Evolutionary conservation across 176 grass and related monocot genomes (phyloP).

Genomic region (Cymbopogon citratus): DNA sequence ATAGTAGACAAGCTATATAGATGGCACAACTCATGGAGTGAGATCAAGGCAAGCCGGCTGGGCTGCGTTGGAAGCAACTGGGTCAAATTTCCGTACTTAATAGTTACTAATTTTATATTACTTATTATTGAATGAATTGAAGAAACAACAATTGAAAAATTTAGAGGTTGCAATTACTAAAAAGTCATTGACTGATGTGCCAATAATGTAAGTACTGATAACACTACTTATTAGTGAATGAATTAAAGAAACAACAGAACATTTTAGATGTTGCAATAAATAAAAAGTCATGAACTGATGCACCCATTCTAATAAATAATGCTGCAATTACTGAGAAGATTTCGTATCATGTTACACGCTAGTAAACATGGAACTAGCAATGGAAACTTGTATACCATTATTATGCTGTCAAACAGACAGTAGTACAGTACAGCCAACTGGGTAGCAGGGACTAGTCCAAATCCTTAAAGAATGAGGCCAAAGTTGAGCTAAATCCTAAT

Average conservation of each 20-base stretch:
- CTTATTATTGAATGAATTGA: neutral
- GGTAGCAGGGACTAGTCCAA: too few relatives aligned
- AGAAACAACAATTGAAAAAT: too few relatives aligned
- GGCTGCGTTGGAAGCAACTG: neutral
- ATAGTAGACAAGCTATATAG: neutral
- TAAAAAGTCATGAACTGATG: too few relatives aligned
- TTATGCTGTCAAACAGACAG: neutral
- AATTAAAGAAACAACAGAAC: too few relatives aligned
- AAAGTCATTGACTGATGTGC: too few relatives aligned
- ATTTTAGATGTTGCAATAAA: too few relatives aligned
- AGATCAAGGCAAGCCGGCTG: neutral
- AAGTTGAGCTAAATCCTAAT: neutral
- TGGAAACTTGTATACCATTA: neutral
- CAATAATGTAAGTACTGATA: too few relatives aligned
- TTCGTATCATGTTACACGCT: too few relatives aligned
- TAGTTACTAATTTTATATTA: neutral
- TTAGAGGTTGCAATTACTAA: neutral
- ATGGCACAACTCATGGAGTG: neutral
- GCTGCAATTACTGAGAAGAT: too few relatives aligned
- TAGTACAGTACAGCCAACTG: neutral
- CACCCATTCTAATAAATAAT: neutral
- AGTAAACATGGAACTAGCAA: neutral
- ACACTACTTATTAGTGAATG: too few relatives aligned
- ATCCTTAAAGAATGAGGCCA: too few relatives aligned
- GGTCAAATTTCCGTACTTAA: neutral